A percentile compares a stretch with the other conserved stretches of the same genome.
Evolutionary conservation across 208 protist genomes (phyloP).

Genomic region (Zelonia costaricensis): DNA sequence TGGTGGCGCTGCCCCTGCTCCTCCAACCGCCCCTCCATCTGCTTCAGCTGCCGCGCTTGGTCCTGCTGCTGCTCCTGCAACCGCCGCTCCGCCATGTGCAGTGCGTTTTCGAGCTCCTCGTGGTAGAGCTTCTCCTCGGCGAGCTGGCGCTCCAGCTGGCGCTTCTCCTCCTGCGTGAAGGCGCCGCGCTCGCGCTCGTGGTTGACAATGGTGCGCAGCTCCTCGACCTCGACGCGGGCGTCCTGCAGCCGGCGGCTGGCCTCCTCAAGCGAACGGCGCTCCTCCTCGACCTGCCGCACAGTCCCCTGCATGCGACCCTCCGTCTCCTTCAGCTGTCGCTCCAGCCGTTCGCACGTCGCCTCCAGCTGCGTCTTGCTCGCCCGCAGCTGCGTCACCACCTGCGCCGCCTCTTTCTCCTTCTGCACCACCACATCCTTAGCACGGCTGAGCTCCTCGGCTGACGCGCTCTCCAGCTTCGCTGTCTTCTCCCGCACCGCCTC

Average conservation of each 20-base stretch:
- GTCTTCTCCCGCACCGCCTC: slow-evolving; percentile 28
- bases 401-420: slow-evolving; percentile 36
- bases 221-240: slow-evolving; percentile 41
- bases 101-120: slow-evolving; percentile 46
- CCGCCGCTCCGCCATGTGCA: slow-evolving; percentile 40
- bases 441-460: slow-evolving; percentile 21
- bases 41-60: slow-evolving; percentile 31
- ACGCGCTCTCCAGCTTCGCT: slow-evolving; percentile 18
- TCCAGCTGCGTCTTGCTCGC: slow-evolving; percentile 44
- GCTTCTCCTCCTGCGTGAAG: slow-evolving; percentile 41
- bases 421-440: slow-evolving; percentile 31
- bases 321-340: slow-evolving; percentile 42
- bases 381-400: slow-evolving; percentile 24
- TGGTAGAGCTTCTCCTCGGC: slow-evolving; percentile 33
- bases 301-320: slow-evolving; percentile 49
- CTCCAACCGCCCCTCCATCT: slow-evolving; percentile 46
- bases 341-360: slow-evolving; percentile 40
- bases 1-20: slow-evolving; percentile 52
- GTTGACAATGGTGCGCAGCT: slow-evolving; percentile 36
- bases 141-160: slow-evolving; percentile 38
- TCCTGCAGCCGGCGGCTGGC: slow-evolving; percentile 39
- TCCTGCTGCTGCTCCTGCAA: slow-evolving; percentile 45
- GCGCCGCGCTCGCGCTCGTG: slow-evolving; percentile 44
- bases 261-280: slow-evolving; percentile 50
- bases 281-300: slow-evolving; percentile 48